Evolutionary conservation across 163 green algal genomes (phyloP), one percentile per base, ranked within the genome.

Genomic region (Picocystis sp.): DNA sequence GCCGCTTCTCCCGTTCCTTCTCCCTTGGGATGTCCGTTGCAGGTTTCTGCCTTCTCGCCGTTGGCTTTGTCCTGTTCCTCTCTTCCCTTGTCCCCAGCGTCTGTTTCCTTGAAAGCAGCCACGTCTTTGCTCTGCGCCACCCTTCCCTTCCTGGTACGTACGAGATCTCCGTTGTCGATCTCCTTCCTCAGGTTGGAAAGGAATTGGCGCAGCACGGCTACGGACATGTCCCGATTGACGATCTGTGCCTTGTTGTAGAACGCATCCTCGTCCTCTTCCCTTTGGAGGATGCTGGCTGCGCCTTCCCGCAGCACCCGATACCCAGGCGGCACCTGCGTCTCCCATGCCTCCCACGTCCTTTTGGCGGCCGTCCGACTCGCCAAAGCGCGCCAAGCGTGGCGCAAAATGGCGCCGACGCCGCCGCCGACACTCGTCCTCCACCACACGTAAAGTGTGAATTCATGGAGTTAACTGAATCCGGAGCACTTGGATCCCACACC

Each of bases 231-330:
- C 1, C 89, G 64, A 67, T 96, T 98, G 24, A 92, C 82, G 19
- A 85, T 83, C 77, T 94, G 84, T 11, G 84, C 86, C 47, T 91
- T 86, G 62, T 98, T 98, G 67, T 95, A 97, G 61, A 98, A 98
- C 1, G 94, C 89, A 8, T 94, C 81, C 47, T 94, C 94, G 22
- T 73, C 83, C n/a, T 79, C 66, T 22, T 54, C 47, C 15, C 25
- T 35, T 52, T 87, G 73, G 35, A 94, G 52, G 13, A 97, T 91
- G 8, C 51, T 69, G 1, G 77, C 85, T 43, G 81, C 58, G 43
- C 87, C 87, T 59, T 96, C 87, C 10, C 21, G 74, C 43, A 76
- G 34, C 22, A 77, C 70, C n/a, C 52, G 72, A 59, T 78, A 91
- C 3, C 80, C 81, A 11, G 76, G 63, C 1, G 70, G 73, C 9